Evolutionary conservation across 139 green algal genomes (phyloP), one percentile per base, ranked within the genome.

Genomic region (Ostreobium quekettii): DNA sequence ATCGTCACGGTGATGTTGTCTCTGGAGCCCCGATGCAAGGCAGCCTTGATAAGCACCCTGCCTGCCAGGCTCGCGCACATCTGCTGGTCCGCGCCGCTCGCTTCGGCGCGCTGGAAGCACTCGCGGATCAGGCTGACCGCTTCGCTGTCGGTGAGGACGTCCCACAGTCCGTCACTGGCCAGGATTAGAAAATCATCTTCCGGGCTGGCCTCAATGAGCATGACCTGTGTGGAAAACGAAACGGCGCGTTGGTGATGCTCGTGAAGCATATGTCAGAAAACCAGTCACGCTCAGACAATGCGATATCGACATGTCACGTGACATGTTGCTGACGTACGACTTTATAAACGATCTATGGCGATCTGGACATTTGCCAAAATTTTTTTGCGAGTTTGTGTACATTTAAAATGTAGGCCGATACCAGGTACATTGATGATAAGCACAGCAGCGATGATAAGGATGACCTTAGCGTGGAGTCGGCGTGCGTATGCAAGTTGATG

Each of bases 171-270:
- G 57, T 82, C 80, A 30, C 62, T 75, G 1, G 80, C 80, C 46
- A 86, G 49, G 26, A 85, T n/a, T 32, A 89, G 48, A 36, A 85
- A 84, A 48, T 87, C 79, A 61, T 89, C 83, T 11, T 73, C 67
- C 4, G 48, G 33, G 8, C 32, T 26, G 2, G 59, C 30, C 15
- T 53, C 30, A 7, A 57, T 5, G 8, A n/a, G 19, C 4, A 15
- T 76, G 42, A 83, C 48, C 59, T 66, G 32, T 39, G 24, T 4
- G 5, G n/a, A n/a, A n/a, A n/a, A n/a, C n/a, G n/a, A n/a, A n/a
- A n/a, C n/a, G n/a, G n/a, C n/a, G n/a, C n/a, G n/a, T n/a, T n/a
- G n/a, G n/a, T n/a, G n/a, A n/a, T n/a, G n/a, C n/a, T n/a, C n/a
- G n/a, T n/a, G n/a, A n/a, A n/a, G n/a, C n/a, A n/a, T n/a, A n/a